Base-by-base conservation (phyloP, 768 basidiomycete genomes). In the Leccinum broughii region DNA sequence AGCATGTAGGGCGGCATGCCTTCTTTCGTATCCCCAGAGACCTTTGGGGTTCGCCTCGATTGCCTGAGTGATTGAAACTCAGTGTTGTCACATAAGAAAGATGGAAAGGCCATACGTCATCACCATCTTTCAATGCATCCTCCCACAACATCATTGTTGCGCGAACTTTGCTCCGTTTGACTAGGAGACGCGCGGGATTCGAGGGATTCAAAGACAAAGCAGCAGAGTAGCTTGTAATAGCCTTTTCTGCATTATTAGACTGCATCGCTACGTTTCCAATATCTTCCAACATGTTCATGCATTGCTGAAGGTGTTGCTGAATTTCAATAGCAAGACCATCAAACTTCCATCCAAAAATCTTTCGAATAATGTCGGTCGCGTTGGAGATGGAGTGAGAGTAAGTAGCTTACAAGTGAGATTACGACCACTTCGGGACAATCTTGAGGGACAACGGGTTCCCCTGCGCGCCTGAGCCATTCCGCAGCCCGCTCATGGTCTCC, bases 261-360 rank as follows among this genome's bases (percentile, higher is more conserved):
- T 6, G 6, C 4, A 49, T 0, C 2, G 54, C 64, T 3, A 4
- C 20, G 50, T 65, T 54, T 1, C 54, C 64, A 1, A 10, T 2
- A 0, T 3, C 11, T 51, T 65, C 56, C 1, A 58, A 8, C 1
- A 9, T 8, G 9, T 6, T n/a, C 9, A 39, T 3, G 13, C 56
- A 52, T 3, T 35, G 26, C 44, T 6, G 30, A 44, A 62, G 28
- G 0, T 22, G 54, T 6, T 32, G 2, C 7, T 51, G 49, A 15
- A 59, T 48, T 4, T 32, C 46, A 11, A 20, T 1, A 2, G 7
- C 13, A 7, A 59, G 57, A 14, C 34, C 17, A 3, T 66, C 61
- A 46, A 66, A 59, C 6, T 51, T n/a, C 65, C 65, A 66, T 2
- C 57, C 65, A 22, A 63, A 63, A 2, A 60, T 49, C 55, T 64